Evolutionary conservation across 495 filamentous ascomycete genomes (phyloP).

Genomic region (Corynascus novoguineensis): DNA sequence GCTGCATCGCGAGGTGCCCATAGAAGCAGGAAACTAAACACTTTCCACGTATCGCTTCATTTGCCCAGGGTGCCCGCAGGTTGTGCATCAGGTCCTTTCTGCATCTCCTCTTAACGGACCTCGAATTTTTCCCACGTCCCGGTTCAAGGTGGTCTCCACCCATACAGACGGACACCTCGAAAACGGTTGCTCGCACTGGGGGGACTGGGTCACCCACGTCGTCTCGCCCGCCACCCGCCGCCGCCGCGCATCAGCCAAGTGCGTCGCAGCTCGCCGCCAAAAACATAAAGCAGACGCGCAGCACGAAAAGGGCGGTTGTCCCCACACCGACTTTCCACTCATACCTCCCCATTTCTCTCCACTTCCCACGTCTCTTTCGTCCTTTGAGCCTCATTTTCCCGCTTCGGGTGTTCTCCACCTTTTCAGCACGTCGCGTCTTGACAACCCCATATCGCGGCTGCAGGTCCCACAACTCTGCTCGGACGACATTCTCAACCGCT

Average conservation of each 20-base stretch:
- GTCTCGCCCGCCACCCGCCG: constrained; percentile 24
- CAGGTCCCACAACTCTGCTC: constrained; percentile 16
- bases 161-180: constrained; percentile 13
- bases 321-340: constrained; percentile 34
- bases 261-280: constrained; percentile 22
- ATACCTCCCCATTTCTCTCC: constrained; percentile 34
- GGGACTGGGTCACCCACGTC: constrained; percentile 19
- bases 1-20: neutral
- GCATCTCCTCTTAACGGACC: constrained; percentile 1
- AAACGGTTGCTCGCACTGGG: constrained; percentile 24
- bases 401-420: constrained; percentile 31
- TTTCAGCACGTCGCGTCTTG: constrained; percentile 19
- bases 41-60: constrained; percentile 5
- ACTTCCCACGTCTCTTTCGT: constrained; percentile 31
- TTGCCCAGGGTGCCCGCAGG: neutral
- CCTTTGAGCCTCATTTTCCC: constrained; percentile 34
- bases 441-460: constrained; percentile 21
- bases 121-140: constrained; percentile 22
- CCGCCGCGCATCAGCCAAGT: constrained; percentile 28
- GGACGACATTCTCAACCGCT: constrained; percentile 13
- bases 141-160: constrained; percentile 16
- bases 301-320: constrained; percentile 26
- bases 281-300: constrained; percentile 29
- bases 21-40: constrained; percentile 5
- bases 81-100: neutral